phyloP scores from a whole-genome alignment of 176 grass and related monocot genomes.

The Cenchrus fungigraminus region DNA sequence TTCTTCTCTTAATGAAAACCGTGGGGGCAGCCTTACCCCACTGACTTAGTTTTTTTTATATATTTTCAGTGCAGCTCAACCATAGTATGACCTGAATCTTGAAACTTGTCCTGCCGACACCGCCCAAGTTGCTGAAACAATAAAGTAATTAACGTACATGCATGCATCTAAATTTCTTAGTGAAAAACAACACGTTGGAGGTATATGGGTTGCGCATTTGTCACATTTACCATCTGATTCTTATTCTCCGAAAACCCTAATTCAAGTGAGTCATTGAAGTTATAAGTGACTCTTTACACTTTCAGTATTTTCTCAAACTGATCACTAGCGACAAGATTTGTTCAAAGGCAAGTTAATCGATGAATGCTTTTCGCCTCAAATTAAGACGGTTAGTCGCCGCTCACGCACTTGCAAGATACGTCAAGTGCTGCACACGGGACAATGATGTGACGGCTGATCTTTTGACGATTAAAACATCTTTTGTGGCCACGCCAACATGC shows the following conservation, averaged over 20 bases:
- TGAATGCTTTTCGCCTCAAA: background rate
- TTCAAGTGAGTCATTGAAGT: background rate
- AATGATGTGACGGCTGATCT: slow-evolving; percentile 11
- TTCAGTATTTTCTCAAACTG: background rate
- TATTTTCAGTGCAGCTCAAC: background rate
- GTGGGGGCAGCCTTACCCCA: no score
- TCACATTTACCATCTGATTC: background rate
- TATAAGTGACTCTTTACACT: background rate
- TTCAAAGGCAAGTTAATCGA: background rate
- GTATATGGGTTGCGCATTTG: background rate
- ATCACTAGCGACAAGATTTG: background rate
- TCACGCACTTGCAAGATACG: background rate
- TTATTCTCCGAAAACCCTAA: no score
- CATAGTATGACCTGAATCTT: slow-evolving; percentile 37
- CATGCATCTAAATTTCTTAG: background rate
- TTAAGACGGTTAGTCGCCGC: background rate
- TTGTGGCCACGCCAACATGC: background rate
- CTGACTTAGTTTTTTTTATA: no score
- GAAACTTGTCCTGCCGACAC: slow-evolving; percentile 48
- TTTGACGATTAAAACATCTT: slow-evolving; percentile 25
- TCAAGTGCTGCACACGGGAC: background rate
- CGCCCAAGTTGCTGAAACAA: background rate
- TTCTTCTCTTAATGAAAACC: no score
- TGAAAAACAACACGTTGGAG: background rate
- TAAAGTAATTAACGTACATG: background rate